These are phyloP conservation scores for Metschnikowia anglica DNA, from an alignment of 805 yeast species.

Conservation along the genomic window DNA sequence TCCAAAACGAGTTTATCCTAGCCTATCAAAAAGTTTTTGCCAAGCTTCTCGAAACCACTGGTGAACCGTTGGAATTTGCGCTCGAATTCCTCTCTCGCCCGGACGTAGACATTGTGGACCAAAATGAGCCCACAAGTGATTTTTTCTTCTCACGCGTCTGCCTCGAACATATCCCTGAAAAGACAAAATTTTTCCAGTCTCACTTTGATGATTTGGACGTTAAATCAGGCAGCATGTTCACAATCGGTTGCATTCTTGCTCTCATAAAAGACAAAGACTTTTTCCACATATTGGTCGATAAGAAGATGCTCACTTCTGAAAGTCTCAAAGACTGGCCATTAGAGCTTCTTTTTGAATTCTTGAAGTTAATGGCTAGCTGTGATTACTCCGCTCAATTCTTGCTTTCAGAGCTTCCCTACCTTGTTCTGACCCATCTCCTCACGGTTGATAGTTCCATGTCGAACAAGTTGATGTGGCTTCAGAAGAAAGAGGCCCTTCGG, in stretches of 20 bases:
- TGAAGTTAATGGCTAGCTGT: constrained; percentile 1
- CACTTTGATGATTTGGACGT: constrained; percentile 3
- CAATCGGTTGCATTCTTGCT: neutral
- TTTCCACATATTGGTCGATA: constrained; percentile 3
- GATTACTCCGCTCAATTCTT: constrained; percentile 9
- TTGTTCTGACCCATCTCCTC: constrained; percentile 5
- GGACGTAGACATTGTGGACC: constrained; percentile 1
- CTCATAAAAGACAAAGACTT: constrained; percentile 9
- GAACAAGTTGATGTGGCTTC: constrained; percentile 5
- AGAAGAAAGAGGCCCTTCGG: constrained; percentile 3
- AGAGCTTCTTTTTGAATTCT: neutral
- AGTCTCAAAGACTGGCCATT: constrained; percentile 3
- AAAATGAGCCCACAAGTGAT: constrained; percentile 1
- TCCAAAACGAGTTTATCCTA: neutral
- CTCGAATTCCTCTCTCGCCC: constrained; percentile 6
- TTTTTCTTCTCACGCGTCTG: neutral
- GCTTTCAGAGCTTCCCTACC: constrained; percentile 3
- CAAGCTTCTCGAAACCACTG: neutral
- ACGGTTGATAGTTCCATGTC: constrained; percentile 1
- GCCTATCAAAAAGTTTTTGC: neutral
- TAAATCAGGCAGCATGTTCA: neutral
- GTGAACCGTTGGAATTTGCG: constrained; percentile 3
- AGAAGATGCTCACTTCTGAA: constrained; percentile 1
- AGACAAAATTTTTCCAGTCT: constrained; percentile 2
- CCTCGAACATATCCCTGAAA: constrained; percentile 7